Conservation (phyloP, 2,329 filamentous ascomycete genomes). For the Colletotrichum tropicicola region DNA sequence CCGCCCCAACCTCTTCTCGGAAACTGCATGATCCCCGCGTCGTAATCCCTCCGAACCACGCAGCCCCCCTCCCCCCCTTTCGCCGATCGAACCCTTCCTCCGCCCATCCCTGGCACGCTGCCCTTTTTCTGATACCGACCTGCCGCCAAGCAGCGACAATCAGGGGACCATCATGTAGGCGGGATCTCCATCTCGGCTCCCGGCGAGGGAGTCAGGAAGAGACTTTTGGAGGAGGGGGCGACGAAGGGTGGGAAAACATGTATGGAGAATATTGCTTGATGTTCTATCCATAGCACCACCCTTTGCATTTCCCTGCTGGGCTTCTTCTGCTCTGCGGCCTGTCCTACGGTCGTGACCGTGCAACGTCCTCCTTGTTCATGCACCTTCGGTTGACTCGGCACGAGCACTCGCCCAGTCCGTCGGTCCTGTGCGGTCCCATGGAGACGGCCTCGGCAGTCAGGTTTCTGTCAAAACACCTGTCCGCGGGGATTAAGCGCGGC, state of each 20-base stretch:
- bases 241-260: no score
- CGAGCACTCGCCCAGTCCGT: no score
- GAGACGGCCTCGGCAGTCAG: conserved; percentile 1
- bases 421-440: not conserved
- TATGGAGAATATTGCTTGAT: not conserved
- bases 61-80: not conserved
- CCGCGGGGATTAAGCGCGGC: not conserved
- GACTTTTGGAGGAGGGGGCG: no score
- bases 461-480: conserved; percentile 3
- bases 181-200: conserved; percentile 6
- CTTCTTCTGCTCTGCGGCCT: not conserved
- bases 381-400: not conserved
- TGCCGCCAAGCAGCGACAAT: conserved; percentile 3
- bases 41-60: not conserved
- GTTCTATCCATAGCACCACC: not conserved
- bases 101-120: not conserved
- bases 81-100: conserved; percentile 12
- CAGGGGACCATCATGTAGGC: conserved; percentile 10
- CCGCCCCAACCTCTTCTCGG: not conserved
- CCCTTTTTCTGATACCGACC: conserved; percentile 13
- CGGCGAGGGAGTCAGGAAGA: not conserved
- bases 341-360: not conserved
- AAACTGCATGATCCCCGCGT: conserved; percentile 25
- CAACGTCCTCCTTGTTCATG: not conserved
- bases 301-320: not conserved